These are phyloP conservation scores for Paxillus involutus DNA, from an alignment of 768 basidiomycete genomes.

Conservation along the genomic window DNA sequence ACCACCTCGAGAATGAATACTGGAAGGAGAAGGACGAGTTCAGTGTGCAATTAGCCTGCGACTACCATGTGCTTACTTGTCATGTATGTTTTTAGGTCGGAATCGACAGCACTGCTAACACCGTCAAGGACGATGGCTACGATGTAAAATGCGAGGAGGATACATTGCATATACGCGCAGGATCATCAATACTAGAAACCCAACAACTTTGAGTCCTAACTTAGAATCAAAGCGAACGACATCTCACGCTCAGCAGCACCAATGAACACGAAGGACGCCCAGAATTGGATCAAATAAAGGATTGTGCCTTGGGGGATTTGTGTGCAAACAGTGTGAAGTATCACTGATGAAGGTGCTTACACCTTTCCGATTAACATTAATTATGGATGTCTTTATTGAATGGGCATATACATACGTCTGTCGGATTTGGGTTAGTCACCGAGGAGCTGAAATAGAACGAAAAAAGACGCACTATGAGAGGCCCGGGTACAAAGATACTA, in stretches of 20 bases:
- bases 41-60: too few relatives aligned
- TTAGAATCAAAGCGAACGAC: background rate
- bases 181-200: slow-evolving; percentile 15
- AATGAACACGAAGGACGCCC: slow-evolving; percentile 13
- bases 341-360: background rate
- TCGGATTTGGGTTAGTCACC: background rate
- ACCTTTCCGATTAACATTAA: background rate
- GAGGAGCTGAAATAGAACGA: background rate
- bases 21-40: background rate
- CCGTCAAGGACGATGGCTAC: background rate
- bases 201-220: background rate
- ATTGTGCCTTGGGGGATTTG: slow-evolving; percentile 6
- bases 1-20: background rate
- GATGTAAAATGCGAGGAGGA: slow-evolving; percentile 5
- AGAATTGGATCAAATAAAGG: background rate
- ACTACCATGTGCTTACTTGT: background rate
- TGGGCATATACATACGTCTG: background rate
- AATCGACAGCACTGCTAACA: background rate
- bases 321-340: background rate
- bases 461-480: slow-evolving; percentile 3
- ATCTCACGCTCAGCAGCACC: slow-evolving; percentile 15
- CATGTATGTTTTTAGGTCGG: background rate
- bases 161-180: slow-evolving; percentile 16
- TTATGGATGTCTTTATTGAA: background rate
- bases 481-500: slow-evolving; percentile 6